Conservation (phyloP, 106 monocot genomes). For the Dendrobium huoshanense region DNA sequence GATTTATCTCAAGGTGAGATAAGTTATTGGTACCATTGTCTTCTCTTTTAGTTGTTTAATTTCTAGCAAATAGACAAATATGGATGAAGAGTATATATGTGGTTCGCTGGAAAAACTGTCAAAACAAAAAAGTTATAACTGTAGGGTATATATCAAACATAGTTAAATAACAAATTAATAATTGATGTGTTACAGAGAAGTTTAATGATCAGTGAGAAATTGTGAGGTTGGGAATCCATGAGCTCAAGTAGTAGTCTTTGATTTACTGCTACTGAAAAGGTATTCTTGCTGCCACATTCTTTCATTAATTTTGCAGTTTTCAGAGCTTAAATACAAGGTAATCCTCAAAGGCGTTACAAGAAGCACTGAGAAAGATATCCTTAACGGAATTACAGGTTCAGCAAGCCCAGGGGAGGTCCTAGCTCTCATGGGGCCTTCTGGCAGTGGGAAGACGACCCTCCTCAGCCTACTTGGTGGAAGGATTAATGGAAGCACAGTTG, state of each 20-base stretch:
- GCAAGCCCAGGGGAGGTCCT: constrained; percentile 22
- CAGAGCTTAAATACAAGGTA: constrained; percentile 72
- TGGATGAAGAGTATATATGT: not conserved
- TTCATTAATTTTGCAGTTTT: constrained; percentile 57
- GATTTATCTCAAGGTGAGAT: constrained; percentile 56
- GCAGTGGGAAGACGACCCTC: constrained; percentile 32
- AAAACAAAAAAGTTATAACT: too few relatives aligned
- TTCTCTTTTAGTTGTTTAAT: too few relatives aligned
- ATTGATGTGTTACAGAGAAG: constrained; percentile 1
- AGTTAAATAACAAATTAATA: constrained; percentile 6
- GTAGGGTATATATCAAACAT: not conserved
- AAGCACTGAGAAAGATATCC: constrained; percentile 57
- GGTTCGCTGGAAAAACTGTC: not conserved
- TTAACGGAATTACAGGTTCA: constrained; percentile 15
- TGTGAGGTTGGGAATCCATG: constrained; percentile 11
- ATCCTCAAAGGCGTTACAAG: constrained; percentile 43
- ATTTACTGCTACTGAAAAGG: constrained; percentile 18
- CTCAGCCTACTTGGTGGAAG: constrained; percentile 39
- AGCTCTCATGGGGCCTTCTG: constrained; percentile 31
- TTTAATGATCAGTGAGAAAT: constrained; percentile 4
- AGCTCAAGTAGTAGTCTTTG: constrained; percentile 7
- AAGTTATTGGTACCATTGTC: too few relatives aligned
- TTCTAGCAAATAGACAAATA: too few relatives aligned
- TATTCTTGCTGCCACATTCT: constrained; percentile 7
- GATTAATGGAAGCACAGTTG: constrained; percentile 19